Evolutionary conservation across 306 rosid genomes (phyloP).

Genomic region (Cicer cuneatum): DNA sequence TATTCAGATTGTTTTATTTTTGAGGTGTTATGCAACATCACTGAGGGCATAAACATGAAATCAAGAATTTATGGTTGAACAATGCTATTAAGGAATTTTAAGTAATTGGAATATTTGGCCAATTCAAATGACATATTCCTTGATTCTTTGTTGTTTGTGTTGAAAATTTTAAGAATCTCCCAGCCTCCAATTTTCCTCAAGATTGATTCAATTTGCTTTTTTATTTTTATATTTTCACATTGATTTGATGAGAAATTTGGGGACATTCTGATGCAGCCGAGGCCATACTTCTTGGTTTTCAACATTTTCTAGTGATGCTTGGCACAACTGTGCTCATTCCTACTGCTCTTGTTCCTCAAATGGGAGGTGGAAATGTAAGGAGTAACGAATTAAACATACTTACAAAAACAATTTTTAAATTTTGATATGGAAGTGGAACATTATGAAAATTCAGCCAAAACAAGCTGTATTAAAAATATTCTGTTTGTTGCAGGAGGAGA

Average conservation of each 20-base stretch:
- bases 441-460: conserved; percentile 29
- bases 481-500: conserved; percentile 68
- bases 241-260: conserved; percentile 38
- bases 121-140: conserved; percentile 11
- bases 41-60: not conserved
- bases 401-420: not conserved
- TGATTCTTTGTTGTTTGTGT: conserved; percentile 20
- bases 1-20: conserved; percentile 31
- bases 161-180: conserved; percentile 21
- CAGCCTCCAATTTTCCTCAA: not conserved
- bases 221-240: not conserved
- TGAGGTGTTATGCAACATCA: conserved; percentile 7
- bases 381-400: conserved; percentile 9
- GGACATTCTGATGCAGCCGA: conserved; percentile 75
- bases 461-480: not conserved
- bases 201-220: conserved; percentile 20
- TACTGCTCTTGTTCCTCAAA: conserved; percentile 95
- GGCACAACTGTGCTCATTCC: conserved; percentile 98
- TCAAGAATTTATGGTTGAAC: conserved; percentile 14
- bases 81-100: not conserved
- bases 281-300: conserved; percentile 98
- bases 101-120: conserved; percentile 31
- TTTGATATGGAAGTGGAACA: conserved; percentile 24
- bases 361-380: conserved; percentile 99
- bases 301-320: conserved; percentile 98